Evolutionary conservation across 2,329 filamentous ascomycete species (phyloP).

Genomic region (Curvularia eragrostidis): DNA sequence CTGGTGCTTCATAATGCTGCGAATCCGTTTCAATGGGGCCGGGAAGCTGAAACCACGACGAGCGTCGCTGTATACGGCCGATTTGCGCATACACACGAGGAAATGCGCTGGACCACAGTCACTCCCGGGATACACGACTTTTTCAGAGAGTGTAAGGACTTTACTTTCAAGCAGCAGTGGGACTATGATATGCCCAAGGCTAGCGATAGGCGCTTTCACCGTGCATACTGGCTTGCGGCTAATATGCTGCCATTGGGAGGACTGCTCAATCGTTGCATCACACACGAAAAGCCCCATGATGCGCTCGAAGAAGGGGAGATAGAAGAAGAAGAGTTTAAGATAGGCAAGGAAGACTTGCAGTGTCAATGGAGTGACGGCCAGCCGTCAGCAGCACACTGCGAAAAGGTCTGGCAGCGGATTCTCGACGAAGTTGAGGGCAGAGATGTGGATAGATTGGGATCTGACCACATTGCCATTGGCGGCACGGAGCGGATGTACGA

Average conservation of each 20-base stretch:
- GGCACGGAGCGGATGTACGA: slow-evolving; percentile 4
- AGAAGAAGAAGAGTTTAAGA: slow-evolving; percentile 9
- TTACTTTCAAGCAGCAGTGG: slow-evolving; percentile 26
- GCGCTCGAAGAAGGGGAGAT: slow-evolving; percentile 5
- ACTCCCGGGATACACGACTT: slow-evolving; percentile 9
- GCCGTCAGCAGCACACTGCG: background rate
- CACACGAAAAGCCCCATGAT: slow-evolving; percentile 13
- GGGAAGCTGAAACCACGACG: slow-evolving; percentile 14
- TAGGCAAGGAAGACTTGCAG: slow-evolving; percentile 18
- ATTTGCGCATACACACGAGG: slow-evolving; percentile 21
- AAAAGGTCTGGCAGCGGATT: slow-evolving; percentile 12
- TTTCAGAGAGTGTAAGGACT: background rate
- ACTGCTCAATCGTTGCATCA: slow-evolving; percentile 22
- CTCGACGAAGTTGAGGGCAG: background rate
- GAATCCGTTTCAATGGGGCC: slow-evolving; percentile 26
- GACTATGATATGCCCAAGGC: slow-evolving; percentile 16
- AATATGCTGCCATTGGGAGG: slow-evolving; percentile 18
- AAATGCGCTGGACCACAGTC: slow-evolving; percentile 40
- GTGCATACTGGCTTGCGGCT: slow-evolving; percentile 40
- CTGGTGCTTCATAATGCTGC: slow-evolving; percentile 39
- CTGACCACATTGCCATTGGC: slow-evolving; percentile 10
- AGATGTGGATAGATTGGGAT: background rate
- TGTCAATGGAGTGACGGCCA: slow-evolving; percentile 10
- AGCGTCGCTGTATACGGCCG: slow-evolving; percentile 36
- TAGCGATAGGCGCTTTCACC: slow-evolving; percentile 35